Percentiles rank a stretch among this genome's conserved stretches.
These are phyloP conservation scores for Podila horticola DNA, from an alignment of 192 early-diverging fungal genomes.

Conservation along the genomic window DNA sequence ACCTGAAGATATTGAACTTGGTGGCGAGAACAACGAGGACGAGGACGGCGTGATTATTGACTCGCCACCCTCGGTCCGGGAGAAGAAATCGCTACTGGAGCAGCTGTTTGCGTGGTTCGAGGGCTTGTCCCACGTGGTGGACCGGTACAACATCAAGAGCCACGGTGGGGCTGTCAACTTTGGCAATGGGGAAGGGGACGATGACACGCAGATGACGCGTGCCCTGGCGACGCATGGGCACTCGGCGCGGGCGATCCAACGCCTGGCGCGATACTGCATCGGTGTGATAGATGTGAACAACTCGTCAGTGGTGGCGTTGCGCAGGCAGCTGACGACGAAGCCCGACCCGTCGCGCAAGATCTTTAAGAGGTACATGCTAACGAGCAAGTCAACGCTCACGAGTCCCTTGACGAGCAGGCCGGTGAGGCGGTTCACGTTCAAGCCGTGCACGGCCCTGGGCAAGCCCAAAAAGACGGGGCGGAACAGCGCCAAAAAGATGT, in stretches of 20 bases:
- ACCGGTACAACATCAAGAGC: background rate
- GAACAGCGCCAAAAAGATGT: background rate
- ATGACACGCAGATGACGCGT: background rate
- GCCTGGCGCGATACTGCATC: background rate
- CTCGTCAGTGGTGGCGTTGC: background rate
- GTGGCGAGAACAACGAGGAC: background rate
- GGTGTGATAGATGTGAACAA: background rate
- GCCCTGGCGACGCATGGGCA: background rate
- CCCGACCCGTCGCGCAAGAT: background rate
- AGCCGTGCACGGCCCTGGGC: background rate
- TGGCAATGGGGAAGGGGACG: background rate
- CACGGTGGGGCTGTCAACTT: background rate
- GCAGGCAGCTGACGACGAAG: background rate
- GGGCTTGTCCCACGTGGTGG: background rate
- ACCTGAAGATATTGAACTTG: background rate
- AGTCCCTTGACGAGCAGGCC: background rate
- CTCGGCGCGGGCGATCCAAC: background rate
- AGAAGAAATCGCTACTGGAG: background rate
- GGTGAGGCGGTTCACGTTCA: constrained; percentile 19
- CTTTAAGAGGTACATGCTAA: constrained; percentile 15
- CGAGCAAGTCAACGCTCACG: constrained; percentile 2
- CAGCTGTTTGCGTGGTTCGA: background rate
- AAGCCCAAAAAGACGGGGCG: background rate
- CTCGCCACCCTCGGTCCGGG: background rate
- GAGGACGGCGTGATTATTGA: background rate